Percentiles rank a stretch among this genome's conserved stretches.
These are phyloP conservation scores for Colletotrichum godetiae DNA, from an alignment of 2,329 filamentous ascomycete genomes.

Conservation along the genomic window DNA sequence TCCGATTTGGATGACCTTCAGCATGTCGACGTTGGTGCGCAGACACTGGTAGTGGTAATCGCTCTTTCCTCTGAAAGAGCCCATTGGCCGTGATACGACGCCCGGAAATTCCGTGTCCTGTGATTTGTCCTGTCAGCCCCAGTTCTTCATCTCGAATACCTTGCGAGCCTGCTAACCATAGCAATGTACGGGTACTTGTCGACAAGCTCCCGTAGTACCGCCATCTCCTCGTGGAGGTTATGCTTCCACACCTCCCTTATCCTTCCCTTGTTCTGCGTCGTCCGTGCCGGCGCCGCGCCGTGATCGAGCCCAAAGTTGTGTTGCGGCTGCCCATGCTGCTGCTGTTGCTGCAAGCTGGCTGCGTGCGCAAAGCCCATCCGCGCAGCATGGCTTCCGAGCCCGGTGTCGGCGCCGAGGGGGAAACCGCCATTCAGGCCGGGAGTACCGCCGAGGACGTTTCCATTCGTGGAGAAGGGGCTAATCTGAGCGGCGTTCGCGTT, in stretches of 20 bases:
- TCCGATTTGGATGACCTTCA: constrained; percentile 97
- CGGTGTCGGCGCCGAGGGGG: constrained; percentile 72
- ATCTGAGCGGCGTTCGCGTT: constrained; percentile 75
- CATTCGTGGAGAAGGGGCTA: constrained; percentile 73
- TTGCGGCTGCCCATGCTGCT: constrained; percentile 62
- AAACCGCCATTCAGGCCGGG: constrained; percentile 67
- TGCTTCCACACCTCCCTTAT: constrained; percentile 98
- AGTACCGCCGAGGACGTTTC: constrained; percentile 67
- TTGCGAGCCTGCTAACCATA: constrained; percentile 75
- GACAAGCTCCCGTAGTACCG: constrained; percentile 81
- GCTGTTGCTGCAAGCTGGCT: constrained; percentile 68
- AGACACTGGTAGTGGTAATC: constrained; percentile 99
- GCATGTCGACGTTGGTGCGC: constrained; percentile 94
- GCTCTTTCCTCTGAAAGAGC: constrained; percentile 91
- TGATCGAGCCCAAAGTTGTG: constrained; percentile 38
- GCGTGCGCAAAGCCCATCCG: constrained; percentile 88
- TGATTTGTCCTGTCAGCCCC: constrained; percentile 23
- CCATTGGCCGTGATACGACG: constrained; percentile 94
- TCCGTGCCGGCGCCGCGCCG: constrained; percentile 53
- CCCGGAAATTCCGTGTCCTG: constrained; percentile 99
- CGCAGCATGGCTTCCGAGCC: constrained; percentile 86
- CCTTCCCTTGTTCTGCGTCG: constrained; percentile 77
- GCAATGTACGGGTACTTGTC: constrained; percentile 96
- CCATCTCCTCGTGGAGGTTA: constrained; percentile 93
- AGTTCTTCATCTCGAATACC: not conserved